Evolutionary conservation across 1,139 yeast genomes (phyloP).

Genomic region (Pichia terricola): DNA sequence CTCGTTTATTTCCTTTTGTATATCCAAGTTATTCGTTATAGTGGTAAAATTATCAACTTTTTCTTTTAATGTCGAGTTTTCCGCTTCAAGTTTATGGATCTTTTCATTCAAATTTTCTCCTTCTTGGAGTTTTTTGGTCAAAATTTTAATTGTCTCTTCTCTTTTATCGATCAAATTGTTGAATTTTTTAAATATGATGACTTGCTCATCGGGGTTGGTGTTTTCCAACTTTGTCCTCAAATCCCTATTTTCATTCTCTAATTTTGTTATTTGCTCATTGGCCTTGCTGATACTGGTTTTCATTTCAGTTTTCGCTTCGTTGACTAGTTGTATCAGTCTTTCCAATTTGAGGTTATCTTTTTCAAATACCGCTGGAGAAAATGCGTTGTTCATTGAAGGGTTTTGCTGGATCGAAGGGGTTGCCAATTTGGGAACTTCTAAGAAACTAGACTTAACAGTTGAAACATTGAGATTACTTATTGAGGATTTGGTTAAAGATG

Average conservation of each 20-base stretch:
- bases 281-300: constrained; percentile 22
- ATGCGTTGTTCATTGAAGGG: constrained; percentile 5
- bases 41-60: constrained; percentile 38
- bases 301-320: constrained; percentile 22
- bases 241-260: constrained; percentile 19
- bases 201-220: not conserved
- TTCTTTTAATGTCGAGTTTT: constrained; percentile 34
- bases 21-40: constrained; percentile 17
- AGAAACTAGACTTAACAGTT: not conserved
- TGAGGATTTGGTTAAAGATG: not conserved
- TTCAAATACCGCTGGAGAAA: constrained; percentile 13
- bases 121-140: constrained; percentile 35
- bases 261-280: constrained; percentile 19
- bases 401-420: constrained; percentile 6
- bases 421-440: not conserved
- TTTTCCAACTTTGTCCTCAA: not conserved
- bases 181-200: no score
- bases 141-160: constrained; percentile 15
- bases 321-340: constrained; percentile 20
- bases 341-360: constrained; percentile 18
- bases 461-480: not conserved
- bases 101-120: constrained; percentile 39
- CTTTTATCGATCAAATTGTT: no score
- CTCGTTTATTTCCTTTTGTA: not conserved
- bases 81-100: constrained; percentile 37